These are phyloP conservation scores for Anthracocystis panici-leucophaei DNA, from an alignment of 1,284 basidiomycete species.

Conservation along the genomic window DNA sequence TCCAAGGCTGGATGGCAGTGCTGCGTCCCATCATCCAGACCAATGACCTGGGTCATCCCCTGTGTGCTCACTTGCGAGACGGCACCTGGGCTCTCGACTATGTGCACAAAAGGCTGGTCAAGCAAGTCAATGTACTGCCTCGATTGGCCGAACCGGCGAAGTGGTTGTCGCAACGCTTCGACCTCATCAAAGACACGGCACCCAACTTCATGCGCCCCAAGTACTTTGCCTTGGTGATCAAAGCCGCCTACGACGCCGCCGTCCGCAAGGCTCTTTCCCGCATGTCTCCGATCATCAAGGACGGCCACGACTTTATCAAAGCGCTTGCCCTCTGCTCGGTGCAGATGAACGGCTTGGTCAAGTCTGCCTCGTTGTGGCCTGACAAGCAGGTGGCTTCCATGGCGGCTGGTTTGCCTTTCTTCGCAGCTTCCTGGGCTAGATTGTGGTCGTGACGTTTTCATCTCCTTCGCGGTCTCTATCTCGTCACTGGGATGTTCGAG, in stretches of 20 bases:
- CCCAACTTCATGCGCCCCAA: constrained; percentile 66
- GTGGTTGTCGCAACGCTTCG: constrained; percentile 62
- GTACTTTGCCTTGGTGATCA: constrained; percentile 65
- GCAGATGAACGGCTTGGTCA: constrained; percentile 65
- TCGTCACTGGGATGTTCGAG: constrained; percentile 62
- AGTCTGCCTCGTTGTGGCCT: constrained; percentile 63
- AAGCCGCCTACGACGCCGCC: constrained; percentile 58
- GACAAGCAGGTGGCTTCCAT: constrained; percentile 63
- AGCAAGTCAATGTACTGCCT: constrained; percentile 70
- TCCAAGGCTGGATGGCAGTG: constrained; percentile 62
- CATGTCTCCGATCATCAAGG: constrained; percentile 58
- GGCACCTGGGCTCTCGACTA: constrained; percentile 66
- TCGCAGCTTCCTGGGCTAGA: constrained; percentile 62
- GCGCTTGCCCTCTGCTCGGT: constrained; percentile 60
- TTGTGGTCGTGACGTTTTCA: constrained; percentile 66
- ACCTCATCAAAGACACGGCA: constrained; percentile 52
- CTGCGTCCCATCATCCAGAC: constrained; percentile 50
- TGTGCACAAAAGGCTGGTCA: constrained; percentile 74
- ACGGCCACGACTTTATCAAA: constrained; percentile 63
- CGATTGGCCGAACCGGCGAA: constrained; percentile 49
- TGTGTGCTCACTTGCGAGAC: constrained; percentile 61
- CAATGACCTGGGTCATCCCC: constrained; percentile 64
- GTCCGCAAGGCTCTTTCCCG: constrained; percentile 49
- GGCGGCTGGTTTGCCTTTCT: constrained; percentile 66
- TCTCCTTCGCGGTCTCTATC: constrained; percentile 64